Percentiles rank a stretch among this genome's conserved stretches.
Evolutionary conservation across 495 filamentous ascomycete species (phyloP).

Genomic region (Physcia stellaris): DNA sequence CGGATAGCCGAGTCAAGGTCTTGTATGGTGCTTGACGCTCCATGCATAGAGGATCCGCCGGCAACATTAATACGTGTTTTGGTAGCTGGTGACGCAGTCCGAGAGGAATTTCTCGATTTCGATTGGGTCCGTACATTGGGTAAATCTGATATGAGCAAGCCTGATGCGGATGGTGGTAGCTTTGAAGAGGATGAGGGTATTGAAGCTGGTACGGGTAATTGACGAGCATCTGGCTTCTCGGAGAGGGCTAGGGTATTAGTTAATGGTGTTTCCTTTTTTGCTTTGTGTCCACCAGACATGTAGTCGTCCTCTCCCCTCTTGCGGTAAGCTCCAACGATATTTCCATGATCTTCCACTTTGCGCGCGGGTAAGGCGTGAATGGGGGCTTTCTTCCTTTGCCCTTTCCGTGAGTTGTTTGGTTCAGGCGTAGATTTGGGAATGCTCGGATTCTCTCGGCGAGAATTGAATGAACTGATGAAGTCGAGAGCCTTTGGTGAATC

Average conservation of each 20-base stretch:
- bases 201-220: constrained; percentile 19
- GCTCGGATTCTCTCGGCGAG: constrained; percentile 38
- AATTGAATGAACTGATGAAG: constrained; percentile 87
- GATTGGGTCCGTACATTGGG: constrained; percentile 43
- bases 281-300: constrained; percentile 28
- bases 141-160: constrained; percentile 67
- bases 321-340: constrained; percentile 42
- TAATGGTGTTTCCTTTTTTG: constrained; percentile 17
- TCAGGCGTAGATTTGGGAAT: constrained; percentile 5
- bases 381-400: constrained; percentile 46
- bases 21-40: constrained; percentile 55
- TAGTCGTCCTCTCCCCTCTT: constrained; percentile 54
- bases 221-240: constrained; percentile 23
- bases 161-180: constrained; percentile 53
- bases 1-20: constrained; percentile 88
- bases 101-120: constrained; percentile 44
- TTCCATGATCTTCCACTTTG: constrained; percentile 43
- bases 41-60: constrained; percentile 64
- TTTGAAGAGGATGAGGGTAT: constrained; percentile 29
- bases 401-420: constrained; percentile 19
- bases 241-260: constrained; percentile 24
- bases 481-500: constrained; percentile 74
- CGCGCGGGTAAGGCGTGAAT: constrained; percentile 49
- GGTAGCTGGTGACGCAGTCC: constrained; percentile 31
- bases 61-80: constrained; percentile 51